Conservation (phyloP, 2,329 filamentous ascomycete species). For the Pseudodiploospora longispora region DNA sequence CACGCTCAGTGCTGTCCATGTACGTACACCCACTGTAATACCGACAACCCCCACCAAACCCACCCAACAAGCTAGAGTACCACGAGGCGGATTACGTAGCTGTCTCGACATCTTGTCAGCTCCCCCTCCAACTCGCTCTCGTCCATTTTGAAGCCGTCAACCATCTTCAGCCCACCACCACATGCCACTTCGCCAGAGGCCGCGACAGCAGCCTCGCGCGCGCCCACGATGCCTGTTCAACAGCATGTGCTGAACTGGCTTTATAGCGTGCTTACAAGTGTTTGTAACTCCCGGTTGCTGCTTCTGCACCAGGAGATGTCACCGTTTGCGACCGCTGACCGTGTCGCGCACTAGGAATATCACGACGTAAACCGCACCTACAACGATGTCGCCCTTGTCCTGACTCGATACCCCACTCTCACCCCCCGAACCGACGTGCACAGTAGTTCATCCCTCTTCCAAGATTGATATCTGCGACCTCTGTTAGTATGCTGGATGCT, state of each 20-base stretch:
- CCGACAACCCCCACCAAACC: too few species aligned
- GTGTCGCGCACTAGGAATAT: constrained; percentile 60
- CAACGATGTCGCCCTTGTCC: constrained; percentile 76
- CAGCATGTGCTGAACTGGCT: constrained; percentile 93
- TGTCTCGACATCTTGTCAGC: too few species aligned
- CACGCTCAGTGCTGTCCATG: too few species aligned
- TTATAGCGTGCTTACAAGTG: constrained; percentile 78
- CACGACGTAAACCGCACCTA: constrained; percentile 88
- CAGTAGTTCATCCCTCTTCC: constrained; percentile 50
- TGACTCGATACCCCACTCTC: constrained; percentile 72
- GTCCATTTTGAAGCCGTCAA: too few species aligned
- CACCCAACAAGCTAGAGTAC: too few species aligned
- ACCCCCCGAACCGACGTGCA: constrained; percentile 89
- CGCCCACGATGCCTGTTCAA: constrained; percentile 57
- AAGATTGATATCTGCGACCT: not conserved
- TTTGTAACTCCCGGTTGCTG: constrained; percentile 27
- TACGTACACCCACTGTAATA: too few species aligned
- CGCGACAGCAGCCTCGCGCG: not conserved
- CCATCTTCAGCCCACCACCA: too few species aligned
- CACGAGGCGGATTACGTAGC: too few species aligned
- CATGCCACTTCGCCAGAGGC: too few species aligned
- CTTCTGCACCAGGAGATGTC: not conserved
- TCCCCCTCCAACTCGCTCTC: too few species aligned
- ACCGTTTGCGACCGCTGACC: not conserved
- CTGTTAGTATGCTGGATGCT: constrained; percentile 1